Percentiles rank a stretch among this genome's conserved stretches.
These are phyloP conservation scores for Kalanchoe fedtschenkoi DNA, from an alignment of 164 flowering plant species.

Conservation along the genomic window DNA sequence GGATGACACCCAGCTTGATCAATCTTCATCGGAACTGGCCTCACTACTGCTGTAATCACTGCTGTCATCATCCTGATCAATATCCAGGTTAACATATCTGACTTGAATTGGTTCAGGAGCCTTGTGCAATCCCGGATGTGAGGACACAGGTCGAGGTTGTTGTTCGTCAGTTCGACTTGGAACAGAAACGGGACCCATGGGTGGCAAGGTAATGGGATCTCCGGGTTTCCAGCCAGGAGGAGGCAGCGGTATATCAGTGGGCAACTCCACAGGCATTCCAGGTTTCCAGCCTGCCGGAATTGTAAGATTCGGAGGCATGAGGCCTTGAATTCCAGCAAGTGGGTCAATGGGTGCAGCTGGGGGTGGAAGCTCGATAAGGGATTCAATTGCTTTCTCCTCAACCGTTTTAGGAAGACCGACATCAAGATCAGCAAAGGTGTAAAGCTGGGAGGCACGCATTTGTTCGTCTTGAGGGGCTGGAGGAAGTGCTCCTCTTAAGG, in stretches of 20 bases:
- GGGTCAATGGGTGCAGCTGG: slow-evolving; percentile 25
- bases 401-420: slow-evolving; percentile 64
- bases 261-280: slow-evolving; percentile 91
- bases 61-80: slow-evolving; percentile 68
- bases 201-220: slow-evolving; percentile 70
- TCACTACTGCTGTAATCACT: slow-evolving; percentile 70
- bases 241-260: slow-evolving; percentile 54
- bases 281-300: slow-evolving; percentile 92
- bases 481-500: slow-evolving; percentile 83
- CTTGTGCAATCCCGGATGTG: slow-evolving; percentile 30
- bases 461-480: slow-evolving; percentile 99
- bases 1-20: slow-evolving; percentile 7
- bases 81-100: slow-evolving; percentile 67
- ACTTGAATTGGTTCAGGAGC: slow-evolving; percentile 64
- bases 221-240: slow-evolving; percentile 97
- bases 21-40: slow-evolving; percentile 76
- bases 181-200: slow-evolving; percentile 37
- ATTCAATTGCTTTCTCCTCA: slow-evolving; percentile 49
- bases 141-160: slow-evolving; percentile 24
- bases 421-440: slow-evolving; percentile 72
- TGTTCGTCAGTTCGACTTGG: slow-evolving; percentile 42
- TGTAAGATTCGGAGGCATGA: slow-evolving; percentile 46
- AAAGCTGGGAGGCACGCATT: slow-evolving; percentile 88
- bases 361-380: slow-evolving; percentile 46
- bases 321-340: slow-evolving; percentile 32